Percentiles rank a stretch among this genome's conserved stretches.
phyloP scores from a whole-genome alignment of 352 stramenopile genomes.

The Globisporangium okanoganense region DNA sequence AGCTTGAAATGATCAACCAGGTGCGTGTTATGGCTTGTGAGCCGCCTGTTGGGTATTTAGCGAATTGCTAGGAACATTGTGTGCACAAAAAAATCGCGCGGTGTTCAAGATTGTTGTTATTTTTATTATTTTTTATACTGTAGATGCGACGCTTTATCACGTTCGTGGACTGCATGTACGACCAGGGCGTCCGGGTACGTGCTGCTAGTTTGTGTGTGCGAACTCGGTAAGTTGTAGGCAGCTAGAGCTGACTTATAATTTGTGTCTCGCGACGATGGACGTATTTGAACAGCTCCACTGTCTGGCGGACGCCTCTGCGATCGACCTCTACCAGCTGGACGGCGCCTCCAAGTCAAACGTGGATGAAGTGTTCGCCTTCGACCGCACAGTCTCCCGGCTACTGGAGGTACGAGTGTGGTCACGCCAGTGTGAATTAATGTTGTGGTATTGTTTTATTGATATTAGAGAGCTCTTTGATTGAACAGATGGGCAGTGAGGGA shows the following conservation, averaged over 20 bases:
- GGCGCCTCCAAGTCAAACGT: constrained; percentile 50
- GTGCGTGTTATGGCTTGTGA: constrained; percentile 21
- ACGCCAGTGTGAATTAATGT: not conserved
- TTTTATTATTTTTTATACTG: not conserved
- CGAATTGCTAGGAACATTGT: constrained; percentile 1
- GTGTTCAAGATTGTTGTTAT: too few species aligned
- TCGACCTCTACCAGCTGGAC: constrained; percentile 66
- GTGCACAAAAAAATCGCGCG: too few species aligned
- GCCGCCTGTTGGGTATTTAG: not conserved
- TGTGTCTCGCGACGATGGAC: not conserved
- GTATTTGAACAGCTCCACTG: constrained; percentile 56
- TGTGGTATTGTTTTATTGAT: not conserved
- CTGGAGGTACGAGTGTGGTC: constrained; percentile 45
- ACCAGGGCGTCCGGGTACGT: constrained; percentile 75
- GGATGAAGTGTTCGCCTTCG: constrained; percentile 83
- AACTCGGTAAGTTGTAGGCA: not conserved
- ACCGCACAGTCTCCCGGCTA: constrained; percentile 84
- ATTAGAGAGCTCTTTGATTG: not conserved
- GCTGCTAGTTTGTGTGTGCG: not conserved
- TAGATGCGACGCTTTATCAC: constrained; percentile 96
- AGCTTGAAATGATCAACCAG: constrained; percentile 87
- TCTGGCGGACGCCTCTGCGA: constrained; percentile 49
- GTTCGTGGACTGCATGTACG: constrained; percentile 98
- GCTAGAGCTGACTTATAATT: not conserved
- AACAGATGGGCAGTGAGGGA: constrained; percentile 66